Base-by-base conservation (phyloP, 768 basidiomycete species). In the Exsudoporus frostii region DNA sequence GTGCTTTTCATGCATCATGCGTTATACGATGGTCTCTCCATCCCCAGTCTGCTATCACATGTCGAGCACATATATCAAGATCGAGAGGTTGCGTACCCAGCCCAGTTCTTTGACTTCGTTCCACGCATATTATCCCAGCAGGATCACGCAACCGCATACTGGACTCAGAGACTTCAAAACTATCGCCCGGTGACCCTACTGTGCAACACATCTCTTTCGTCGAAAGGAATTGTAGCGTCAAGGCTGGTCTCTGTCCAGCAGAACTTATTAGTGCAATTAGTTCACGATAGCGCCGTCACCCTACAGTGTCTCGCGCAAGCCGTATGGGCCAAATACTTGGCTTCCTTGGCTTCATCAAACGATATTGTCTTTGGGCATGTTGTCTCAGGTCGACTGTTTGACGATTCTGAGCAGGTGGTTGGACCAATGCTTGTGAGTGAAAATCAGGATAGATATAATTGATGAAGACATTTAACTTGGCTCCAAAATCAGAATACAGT, bases 361-460 rank as follows among this genome's bases (percentile, higher is more conserved):
- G 78, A 79, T 54, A 62, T 76, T 22, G 69, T 79, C 14, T 79
- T 79, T 51, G 78, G 78, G 0, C 75, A 77, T 43, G 73, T 76
- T 17, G 66, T 79, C 6, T 77, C 78, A 17, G 78, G 78, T 39
- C 66, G 78, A 48, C 71, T 66, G 40, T 65, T 74, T 15, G 69
- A 70, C 20, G 70, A 68, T 33, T 70, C 74, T 9, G 77, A 79
- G 57, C 63, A 71, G 10, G 75, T 78, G 3, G 70, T 79, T 46
- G 78, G 78, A 5, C 78, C 78, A 6, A 71, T 78, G 50, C 59
- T 79, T 51, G 78, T 79, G 46, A 57, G 75, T 63, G 27, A n/a
- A 33, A 45, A 9, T 9, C 9, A 20, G 14, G 37, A 4, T 45
- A 41, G 37, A 4, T 45, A 41, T 27, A 14, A 33, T 24, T 32